phyloP scores from a whole-genome alignment of 1,284 basidiomycete species.

The Cryptococcus sp. region DNA sequence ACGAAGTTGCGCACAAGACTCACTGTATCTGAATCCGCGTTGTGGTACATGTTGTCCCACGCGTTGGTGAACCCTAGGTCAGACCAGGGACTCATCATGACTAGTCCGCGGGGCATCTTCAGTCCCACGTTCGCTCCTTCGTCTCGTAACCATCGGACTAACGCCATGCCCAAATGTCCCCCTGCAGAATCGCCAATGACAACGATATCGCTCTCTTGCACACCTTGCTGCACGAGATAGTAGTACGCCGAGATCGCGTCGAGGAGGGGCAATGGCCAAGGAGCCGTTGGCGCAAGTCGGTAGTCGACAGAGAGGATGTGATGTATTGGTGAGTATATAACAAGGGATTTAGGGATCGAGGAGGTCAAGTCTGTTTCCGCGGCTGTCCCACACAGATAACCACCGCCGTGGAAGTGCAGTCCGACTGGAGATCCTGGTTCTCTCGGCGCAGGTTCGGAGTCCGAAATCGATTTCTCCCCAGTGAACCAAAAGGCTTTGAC shows the following conservation, averaged over 20 bases:
- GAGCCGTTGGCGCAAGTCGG: conserved; percentile 36
- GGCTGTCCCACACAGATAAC: conserved; percentile 46
- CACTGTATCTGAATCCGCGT: conserved; percentile 38
- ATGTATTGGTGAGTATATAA: conserved; percentile 41
- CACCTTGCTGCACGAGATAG: conserved; percentile 58
- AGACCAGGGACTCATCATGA: conserved; percentile 63
- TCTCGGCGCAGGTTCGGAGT: conserved; percentile 14
- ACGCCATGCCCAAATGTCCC: conserved; percentile 65
- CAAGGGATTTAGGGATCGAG: conserved; percentile 38
- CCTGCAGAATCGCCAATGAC: conserved; percentile 71
- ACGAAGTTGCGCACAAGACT: conserved; percentile 5
- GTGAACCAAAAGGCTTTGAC: conserved; percentile 48
- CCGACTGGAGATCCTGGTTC: conserved; percentile 38
- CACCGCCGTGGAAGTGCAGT: conserved; percentile 47
- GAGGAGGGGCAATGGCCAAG: conserved; percentile 66
- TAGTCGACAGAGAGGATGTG: conserved; percentile 48
- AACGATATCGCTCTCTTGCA: conserved; percentile 62
- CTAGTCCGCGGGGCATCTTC: conserved; percentile 56
- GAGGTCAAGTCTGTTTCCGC: conserved; percentile 44
- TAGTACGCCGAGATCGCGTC: conserved; percentile 65
- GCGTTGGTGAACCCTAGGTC: conserved; percentile 56
- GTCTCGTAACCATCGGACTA: conserved; percentile 41
- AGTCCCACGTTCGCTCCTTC: conserved; percentile 31
- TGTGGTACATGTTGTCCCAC: conserved; percentile 39
- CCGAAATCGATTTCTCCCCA: conserved; percentile 31